A percentile compares a stretch with the other conserved stretches of the same genome.
phyloP scores from a whole-genome alignment of 1,284 basidiomycete genomes.

The Leccinum angustisporum region DNA sequence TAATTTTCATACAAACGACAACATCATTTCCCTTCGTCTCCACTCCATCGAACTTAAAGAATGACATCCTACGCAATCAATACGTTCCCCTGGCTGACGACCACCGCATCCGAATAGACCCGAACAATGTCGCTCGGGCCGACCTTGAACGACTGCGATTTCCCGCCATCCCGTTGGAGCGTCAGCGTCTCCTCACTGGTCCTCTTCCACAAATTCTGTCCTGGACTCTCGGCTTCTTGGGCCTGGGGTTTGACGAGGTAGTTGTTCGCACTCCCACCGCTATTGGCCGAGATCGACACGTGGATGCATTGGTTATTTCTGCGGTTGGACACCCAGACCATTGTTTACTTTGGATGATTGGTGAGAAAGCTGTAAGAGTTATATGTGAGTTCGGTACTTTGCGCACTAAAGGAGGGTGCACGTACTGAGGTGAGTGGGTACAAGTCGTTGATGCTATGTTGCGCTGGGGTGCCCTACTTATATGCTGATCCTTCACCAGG shows the following conservation, averaged over 20 bases:
- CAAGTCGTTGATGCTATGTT: not conserved
- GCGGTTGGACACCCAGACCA: slow-evolving; percentile 2
- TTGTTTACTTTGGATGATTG: not conserved
- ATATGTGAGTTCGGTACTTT: not conserved
- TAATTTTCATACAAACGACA: not conserved
- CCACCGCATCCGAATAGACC: not conserved
- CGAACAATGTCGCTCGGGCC: not conserved
- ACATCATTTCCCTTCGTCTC: not conserved
- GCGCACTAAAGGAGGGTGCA: not conserved
- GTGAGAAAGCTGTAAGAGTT: not conserved
- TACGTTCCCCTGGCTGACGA: not conserved
- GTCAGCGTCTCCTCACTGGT: not conserved
- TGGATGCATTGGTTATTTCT: not conserved
- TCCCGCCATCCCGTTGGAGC: not conserved
- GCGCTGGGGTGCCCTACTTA: not conserved
- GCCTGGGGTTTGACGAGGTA: not conserved
- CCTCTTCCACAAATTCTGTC: not conserved
- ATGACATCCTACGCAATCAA: not conserved
- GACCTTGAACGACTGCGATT: not conserved
- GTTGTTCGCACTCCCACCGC: not conserved
- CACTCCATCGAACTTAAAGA: not conserved
- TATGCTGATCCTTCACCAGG: not conserved
- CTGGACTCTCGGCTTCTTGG: no score
- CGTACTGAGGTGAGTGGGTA: not conserved
- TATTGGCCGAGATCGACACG: not conserved